phyloP scores from a whole-genome alignment of 768 basidiomycete genomes.

The Pholiota conissans region DNA sequence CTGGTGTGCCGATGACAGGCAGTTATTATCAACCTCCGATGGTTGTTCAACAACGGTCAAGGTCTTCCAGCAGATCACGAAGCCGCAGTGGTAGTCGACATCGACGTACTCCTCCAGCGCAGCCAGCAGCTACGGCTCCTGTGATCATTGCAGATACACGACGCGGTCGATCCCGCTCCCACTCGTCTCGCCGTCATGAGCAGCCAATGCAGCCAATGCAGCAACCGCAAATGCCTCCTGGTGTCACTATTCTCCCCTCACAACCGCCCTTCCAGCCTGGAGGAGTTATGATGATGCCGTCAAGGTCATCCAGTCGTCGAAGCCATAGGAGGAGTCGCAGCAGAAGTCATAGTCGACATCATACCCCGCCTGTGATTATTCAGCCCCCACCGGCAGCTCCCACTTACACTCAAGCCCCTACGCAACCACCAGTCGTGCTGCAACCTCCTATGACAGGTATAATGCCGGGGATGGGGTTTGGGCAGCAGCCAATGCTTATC shows the following conservation, averaged over 20 bases:
- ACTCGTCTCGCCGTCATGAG: conserved; percentile 18
- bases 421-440: conserved; percentile 11
- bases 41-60: conserved; percentile 14
- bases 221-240: conserved; percentile 9
- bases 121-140: conserved; percentile 5
- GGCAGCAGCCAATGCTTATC: not conserved
- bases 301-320: conserved; percentile 6
- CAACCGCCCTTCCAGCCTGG: conserved; percentile 6
- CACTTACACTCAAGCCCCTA: not conserved
- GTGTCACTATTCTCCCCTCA: conserved; percentile 18
- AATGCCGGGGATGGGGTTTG: conserved; percentile 3
- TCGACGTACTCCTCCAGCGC: conserved; percentile 8
- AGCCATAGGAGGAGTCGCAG: conserved; percentile 11
- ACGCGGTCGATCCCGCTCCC: conserved; percentile 21
- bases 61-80: conserved; percentile 13
- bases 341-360: conserved; percentile 12
- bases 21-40: too few species aligned
- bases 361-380: conserved; percentile 7
- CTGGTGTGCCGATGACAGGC: too few species aligned
- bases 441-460: conserved; percentile 5
- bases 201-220: conserved; percentile 1
- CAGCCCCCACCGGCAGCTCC: not conserved
- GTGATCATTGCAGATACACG: conserved; percentile 20
- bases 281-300: conserved; percentile 16
- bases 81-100: conserved; percentile 14